These are phyloP conservation scores for Tylopilus sp. DNA, from an alignment of 768 basidiomycete genomes.

Conservation along the genomic window DNA sequence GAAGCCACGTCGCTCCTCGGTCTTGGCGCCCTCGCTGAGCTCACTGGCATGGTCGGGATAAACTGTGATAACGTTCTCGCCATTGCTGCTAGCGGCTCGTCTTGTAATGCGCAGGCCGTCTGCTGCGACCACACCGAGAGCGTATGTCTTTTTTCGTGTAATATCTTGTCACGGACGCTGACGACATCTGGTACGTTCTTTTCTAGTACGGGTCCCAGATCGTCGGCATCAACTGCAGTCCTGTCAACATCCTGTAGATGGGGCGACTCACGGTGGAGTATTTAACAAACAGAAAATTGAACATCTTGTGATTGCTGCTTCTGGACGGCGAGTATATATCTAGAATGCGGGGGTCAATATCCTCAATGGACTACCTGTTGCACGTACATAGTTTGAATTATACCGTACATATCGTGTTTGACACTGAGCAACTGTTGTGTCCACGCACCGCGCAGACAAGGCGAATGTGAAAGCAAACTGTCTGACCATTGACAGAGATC, in stretches of 20 bases:
- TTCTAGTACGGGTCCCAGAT: background rate
- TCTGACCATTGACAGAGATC: background rate
- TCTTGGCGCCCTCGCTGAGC: background rate
- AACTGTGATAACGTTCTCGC: background rate
- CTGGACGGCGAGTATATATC: background rate
- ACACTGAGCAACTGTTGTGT: too few relatives aligned
- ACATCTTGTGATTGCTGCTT: background rate
- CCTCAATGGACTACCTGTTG: too few relatives aligned
- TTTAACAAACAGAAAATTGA: background rate
- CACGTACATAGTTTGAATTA: too few relatives aligned
- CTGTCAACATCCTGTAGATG: constrained; percentile 6
- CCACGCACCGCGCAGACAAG: too few relatives aligned
- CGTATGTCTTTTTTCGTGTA: background rate
- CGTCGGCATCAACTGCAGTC: constrained; percentile 3
- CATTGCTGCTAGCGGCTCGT: background rate
- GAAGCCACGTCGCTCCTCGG: background rate
- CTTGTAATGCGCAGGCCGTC: background rate
- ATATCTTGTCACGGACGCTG: background rate
- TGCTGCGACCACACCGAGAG: background rate
- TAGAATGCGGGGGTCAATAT: too few relatives aligned
- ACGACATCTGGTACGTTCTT: background rate
- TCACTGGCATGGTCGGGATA: background rate
- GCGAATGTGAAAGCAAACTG: too few relatives aligned
- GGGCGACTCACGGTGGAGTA: background rate
- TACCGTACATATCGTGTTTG: background rate